A percentile compares a stretch with the other conserved stretches of the same genome.
These are phyloP conservation scores for Yamadazyma epiphylla DNA, from an alignment of 1,139 yeast species.

Conservation along the genomic window DNA sequence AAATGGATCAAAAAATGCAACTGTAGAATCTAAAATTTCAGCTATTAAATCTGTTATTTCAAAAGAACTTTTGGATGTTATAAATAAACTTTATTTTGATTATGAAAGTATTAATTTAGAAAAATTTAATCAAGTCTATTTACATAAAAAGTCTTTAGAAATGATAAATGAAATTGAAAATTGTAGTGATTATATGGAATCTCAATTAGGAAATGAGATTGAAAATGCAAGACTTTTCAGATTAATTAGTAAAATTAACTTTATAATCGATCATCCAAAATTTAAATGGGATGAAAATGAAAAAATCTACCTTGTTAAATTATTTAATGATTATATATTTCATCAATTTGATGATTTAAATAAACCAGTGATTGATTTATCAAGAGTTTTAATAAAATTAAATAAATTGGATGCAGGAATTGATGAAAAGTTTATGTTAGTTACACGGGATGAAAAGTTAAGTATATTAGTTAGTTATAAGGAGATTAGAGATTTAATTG, in stretches of 20 bases:
- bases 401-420: conserved; percentile 93
- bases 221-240: conserved; percentile 89
- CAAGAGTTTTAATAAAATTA: conserved; percentile 72
- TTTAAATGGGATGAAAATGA: conserved; percentile 73
- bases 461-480: conserved; percentile 79
- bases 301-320: conserved; percentile 65
- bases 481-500: conserved; percentile 72
- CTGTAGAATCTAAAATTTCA: conserved; percentile 16
- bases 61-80: conserved; percentile 18
- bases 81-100: conserved; percentile 13
- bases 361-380: conserved; percentile 73
- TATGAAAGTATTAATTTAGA: conserved; percentile 13
- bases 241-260: conserved; percentile 74
- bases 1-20: conserved; percentile 15
- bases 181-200: conserved; percentile 62
- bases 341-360: conserved; percentile 80
- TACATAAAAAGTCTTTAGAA: conserved; percentile 26
- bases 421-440: conserved; percentile 75
- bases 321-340: conserved; percentile 83
- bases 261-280: conserved; percentile 72
- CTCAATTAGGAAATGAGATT: conserved; percentile 64
- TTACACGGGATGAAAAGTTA: conserved; percentile 77
- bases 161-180: conserved; percentile 55
- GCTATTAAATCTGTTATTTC: conserved; percentile 14
- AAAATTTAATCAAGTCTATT: conserved; percentile 28